Evolutionary conservation across 768 basidiomycete genomes (phyloP).

Genomic region (Leccinum variicolor): DNA sequence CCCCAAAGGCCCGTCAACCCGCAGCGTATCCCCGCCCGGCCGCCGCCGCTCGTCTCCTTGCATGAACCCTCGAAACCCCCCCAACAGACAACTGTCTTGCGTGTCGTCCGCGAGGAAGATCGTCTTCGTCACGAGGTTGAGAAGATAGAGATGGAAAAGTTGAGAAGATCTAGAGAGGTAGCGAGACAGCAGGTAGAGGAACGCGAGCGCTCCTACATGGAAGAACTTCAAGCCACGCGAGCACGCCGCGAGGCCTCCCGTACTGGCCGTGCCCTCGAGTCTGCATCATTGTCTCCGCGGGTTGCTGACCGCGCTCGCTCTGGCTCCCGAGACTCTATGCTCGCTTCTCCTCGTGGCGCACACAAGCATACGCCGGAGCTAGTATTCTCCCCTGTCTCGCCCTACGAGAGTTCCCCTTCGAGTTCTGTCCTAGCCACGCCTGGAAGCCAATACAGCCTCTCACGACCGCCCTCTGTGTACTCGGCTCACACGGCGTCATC

Average conservation of each 20-base stretch:
- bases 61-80: slow-evolving; percentile 8
- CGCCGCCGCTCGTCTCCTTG: slow-evolving; percentile 19
- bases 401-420: slow-evolving; percentile 45
- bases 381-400: slow-evolving; percentile 33
- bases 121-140: slow-evolving; percentile 45
- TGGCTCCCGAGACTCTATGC: slow-evolving; percentile 37
- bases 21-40: slow-evolving; percentile 12
- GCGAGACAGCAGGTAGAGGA: slow-evolving; percentile 43
- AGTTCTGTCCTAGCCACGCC: slow-evolving; percentile 44
- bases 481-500: slow-evolving; percentile 54
- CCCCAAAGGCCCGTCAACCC: slow-evolving; percentile 15
- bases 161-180: slow-evolving; percentile 40
- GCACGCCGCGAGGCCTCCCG: slow-evolving; percentile 56
- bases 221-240: slow-evolving; percentile 61
- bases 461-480: slow-evolving; percentile 55
- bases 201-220: slow-evolving; percentile 49
- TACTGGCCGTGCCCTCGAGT: slow-evolving; percentile 37
- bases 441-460: slow-evolving; percentile 36
- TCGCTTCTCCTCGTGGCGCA: slow-evolving; percentile 14
- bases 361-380: slow-evolving; percentile 48
- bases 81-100: slow-evolving; percentile 5
- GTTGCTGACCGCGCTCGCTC: slow-evolving; percentile 33
- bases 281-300: slow-evolving; percentile 19
- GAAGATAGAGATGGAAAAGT: slow-evolving; percentile 46
- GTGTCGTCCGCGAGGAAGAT: slow-evolving; percentile 38